Conservation (phyloP, 2,329 filamentous ascomycete species). For the Exophiala sp. region DNA sequence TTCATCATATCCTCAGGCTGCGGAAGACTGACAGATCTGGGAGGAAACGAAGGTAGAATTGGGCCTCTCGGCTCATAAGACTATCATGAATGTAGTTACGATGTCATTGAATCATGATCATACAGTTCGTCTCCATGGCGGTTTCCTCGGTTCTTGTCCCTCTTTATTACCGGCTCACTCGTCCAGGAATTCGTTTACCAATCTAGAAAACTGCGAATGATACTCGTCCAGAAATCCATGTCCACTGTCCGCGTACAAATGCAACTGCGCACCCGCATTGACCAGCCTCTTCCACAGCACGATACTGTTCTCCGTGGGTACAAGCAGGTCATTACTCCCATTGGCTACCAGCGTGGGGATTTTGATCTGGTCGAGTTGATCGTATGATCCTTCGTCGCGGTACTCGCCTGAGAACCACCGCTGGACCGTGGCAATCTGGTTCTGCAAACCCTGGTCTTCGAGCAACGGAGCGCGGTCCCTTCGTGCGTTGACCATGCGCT, state of each 20-base stretch:
- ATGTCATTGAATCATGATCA: too few species aligned
- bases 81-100: too few species aligned
- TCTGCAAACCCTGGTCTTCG: slow-evolving; percentile 1
- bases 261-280: slow-evolving; percentile 11
- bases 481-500: slow-evolving; percentile 7
- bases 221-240: slow-evolving; percentile 20
- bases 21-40: too few species aligned
- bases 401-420: slow-evolving; percentile 9
- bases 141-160: neutral
- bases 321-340: slow-evolving; percentile 16
- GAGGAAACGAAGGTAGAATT: too few species aligned
- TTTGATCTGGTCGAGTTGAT: slow-evolving; percentile 9
- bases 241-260: slow-evolving; percentile 17
- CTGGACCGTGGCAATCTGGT: slow-evolving; percentile 8
- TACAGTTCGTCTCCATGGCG: too few species aligned
- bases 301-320: slow-evolving; percentile 16
- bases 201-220: slow-evolving; percentile 8
- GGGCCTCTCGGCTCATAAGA: too few species aligned
- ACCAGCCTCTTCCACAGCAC: slow-evolving; percentile 13
- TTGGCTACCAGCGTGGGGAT: slow-evolving; percentile 18
- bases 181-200: slow-evolving; percentile 20
- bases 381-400: slow-evolving; percentile 12
- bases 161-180: neutral
- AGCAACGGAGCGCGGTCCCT: slow-evolving; percentile 7
- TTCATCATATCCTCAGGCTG: too few species aligned